Conservation (phyloP, 306 rosid species). For the Abrus pulchellus region DNA sequence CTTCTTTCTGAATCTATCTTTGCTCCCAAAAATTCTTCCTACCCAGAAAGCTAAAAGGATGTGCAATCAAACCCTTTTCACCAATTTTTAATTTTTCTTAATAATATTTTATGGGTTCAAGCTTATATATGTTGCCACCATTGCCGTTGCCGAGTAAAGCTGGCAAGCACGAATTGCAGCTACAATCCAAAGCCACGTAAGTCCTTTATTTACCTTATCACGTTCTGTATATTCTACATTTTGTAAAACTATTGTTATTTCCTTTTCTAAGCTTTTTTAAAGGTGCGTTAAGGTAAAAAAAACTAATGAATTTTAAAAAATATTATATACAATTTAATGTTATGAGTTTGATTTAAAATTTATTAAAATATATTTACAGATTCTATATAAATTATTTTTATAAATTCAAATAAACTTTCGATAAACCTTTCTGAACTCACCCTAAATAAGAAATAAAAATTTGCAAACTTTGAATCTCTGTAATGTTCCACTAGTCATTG, state of each 20-base stretch:
- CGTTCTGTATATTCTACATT: not conserved
- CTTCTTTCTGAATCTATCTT: slow-evolving; percentile 40
- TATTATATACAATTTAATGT: too few species aligned
- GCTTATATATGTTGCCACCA: slow-evolving; percentile 53
- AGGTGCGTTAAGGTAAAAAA: too few species aligned
- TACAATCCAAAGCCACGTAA: slow-evolving; percentile 76
- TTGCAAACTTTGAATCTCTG: not conserved
- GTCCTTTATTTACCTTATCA: slow-evolving; percentile 32
- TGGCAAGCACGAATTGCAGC: slow-evolving; percentile 86
- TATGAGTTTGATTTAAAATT: too few species aligned
- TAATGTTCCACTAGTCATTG: not conserved
- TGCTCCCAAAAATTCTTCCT: slow-evolving; percentile 39
- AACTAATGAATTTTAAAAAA: too few species aligned
- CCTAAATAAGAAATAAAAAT: not conserved
- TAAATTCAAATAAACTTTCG: too few species aligned
- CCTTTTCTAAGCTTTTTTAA: not conserved
- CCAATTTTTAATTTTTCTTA: slow-evolving; percentile 32
- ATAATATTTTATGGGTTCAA: slow-evolving; percentile 37
- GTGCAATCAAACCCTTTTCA: slow-evolving; percentile 36
- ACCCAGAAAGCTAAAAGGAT: slow-evolving; percentile 55
- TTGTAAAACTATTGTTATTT: not conserved
- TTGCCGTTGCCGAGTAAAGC: slow-evolving; percentile 67
- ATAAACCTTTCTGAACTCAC: too few species aligned
- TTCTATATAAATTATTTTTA: too few species aligned
- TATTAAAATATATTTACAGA: too few species aligned